These are phyloP conservation scores for Ogataea pini DNA, from an alignment of 805 yeast genomes.

Conservation along the genomic window DNA sequence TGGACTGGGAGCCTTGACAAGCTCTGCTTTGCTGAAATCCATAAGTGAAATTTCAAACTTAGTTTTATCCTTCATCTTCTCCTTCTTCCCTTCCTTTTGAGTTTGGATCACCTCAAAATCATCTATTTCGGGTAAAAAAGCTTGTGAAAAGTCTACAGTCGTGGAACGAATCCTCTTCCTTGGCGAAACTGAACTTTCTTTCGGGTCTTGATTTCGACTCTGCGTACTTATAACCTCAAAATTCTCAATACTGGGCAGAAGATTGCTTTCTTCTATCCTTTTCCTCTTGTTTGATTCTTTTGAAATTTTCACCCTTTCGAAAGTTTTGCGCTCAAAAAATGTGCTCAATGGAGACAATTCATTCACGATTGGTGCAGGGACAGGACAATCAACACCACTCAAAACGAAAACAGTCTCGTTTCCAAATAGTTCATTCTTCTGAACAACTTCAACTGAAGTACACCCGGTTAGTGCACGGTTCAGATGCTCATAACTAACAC, in stretches of 20 bases:
- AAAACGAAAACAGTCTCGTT: slow-evolving; percentile 3
- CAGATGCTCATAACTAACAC: background rate
- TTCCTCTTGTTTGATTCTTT: background rate
- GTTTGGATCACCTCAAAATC: slow-evolving; percentile 18
- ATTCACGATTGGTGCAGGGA: background rate
- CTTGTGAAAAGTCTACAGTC: slow-evolving; percentile 12
- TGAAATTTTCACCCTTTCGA: background rate
- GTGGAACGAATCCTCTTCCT: too few relatives aligned
- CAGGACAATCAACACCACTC: background rate
- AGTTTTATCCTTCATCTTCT: too few relatives aligned
- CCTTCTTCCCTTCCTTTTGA: background rate
- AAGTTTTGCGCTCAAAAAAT: background rate
- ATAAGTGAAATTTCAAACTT: background rate
- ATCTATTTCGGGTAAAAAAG: slow-evolving; percentile 13
- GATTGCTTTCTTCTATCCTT: background rate
- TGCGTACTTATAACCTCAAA: slow-evolving; percentile 11
- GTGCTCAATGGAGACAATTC: background rate
- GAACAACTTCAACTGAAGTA: background rate
- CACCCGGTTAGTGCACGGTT: background rate
- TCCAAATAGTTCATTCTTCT: background rate
- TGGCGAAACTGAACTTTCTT: too few relatives aligned
- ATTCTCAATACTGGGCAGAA: slow-evolving; percentile 11
- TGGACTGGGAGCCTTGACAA: background rate
- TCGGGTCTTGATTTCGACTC: background rate
- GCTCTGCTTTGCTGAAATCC: slow-evolving; percentile 1